Percentiles rank a stretch among this genome's conserved stretches.
These are phyloP conservation scores for Backusella mclennaniae DNA, from an alignment of 192 early-diverging fungal genomes.

Conservation along the genomic window DNA sequence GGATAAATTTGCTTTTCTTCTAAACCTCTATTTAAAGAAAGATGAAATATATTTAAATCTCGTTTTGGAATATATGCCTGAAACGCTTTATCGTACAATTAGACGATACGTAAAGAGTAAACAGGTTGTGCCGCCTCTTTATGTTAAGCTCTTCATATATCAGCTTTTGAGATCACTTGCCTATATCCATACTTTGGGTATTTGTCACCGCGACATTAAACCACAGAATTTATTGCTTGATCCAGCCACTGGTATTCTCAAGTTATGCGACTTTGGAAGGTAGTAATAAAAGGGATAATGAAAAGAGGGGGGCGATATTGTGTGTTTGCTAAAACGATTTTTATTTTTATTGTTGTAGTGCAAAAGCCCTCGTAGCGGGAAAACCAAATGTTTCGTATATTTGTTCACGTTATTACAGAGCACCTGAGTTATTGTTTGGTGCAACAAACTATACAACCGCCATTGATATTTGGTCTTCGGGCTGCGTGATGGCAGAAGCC, in stretches of 20 bases:
- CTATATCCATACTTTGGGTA: conserved; percentile 96
- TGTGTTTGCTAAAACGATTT: conserved; percentile 29
- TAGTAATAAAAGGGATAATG: not conserved
- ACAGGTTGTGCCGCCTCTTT: conserved; percentile 90
- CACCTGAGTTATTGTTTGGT: conserved; percentile 96
- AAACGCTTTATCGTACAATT: conserved; percentile 93
- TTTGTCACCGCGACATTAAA: conserved; percentile 99
- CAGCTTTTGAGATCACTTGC: conserved; percentile 96
- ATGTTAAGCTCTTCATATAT: conserved; percentile 98
- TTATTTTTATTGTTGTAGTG: conserved; percentile 46
- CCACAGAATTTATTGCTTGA: conserved; percentile 97
- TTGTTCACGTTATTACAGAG: conserved; percentile 96
- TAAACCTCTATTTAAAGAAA: conserved; percentile 44
- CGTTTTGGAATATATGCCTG: conserved; percentile 93
- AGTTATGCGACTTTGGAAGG: conserved; percentile 95
- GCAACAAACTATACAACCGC: conserved; percentile 89
- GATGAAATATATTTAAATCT: conserved; percentile 97
- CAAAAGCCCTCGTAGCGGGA: conserved; percentile 92
- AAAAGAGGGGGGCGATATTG: not conserved
- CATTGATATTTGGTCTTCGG: conserved; percentile 94
- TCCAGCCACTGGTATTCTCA: conserved; percentile 85
- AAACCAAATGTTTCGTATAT: conserved; percentile 99
- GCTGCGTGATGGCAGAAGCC: conserved; percentile 96
- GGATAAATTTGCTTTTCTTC: not conserved
- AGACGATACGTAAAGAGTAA: conserved; percentile 88